Evolutionary conservation across 1,284 basidiomycete species (phyloP).

Genomic region (Tylopilus orsonianus): DNA sequence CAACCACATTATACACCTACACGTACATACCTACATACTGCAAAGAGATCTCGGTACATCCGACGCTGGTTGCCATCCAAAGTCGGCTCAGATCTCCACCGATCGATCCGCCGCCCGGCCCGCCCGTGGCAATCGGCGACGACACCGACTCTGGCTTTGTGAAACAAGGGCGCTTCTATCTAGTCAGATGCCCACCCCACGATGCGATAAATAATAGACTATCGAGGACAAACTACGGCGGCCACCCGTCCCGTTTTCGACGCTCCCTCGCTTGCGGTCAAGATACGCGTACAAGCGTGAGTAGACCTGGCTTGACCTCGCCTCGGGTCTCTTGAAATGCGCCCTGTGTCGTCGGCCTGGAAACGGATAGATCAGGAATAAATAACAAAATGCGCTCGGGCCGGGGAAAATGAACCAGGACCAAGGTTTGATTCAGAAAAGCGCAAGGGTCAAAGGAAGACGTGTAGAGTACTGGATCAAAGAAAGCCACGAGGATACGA

Average conservation of each 20-base stretch:
- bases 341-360: conserved; percentile 7
- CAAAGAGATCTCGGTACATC: neutral
- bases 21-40: neutral
- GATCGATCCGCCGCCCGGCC: conserved; percentile 7
- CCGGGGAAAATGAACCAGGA: conserved; percentile 9
- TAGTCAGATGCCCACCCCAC: conserved; percentile 10
- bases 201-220: conserved; percentile 25
- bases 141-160: too few species aligned
- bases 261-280: conserved; percentile 6
- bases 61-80: neutral
- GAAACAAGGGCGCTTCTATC: too few species aligned
- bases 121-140: too few species aligned
- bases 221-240: conserved; percentile 23
- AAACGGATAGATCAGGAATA: conserved; percentile 26
- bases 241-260: conserved; percentile 1
- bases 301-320: conserved; percentile 1
- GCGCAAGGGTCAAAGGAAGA: neutral
- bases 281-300: neutral
- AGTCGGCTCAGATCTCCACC: conserved; percentile 10
- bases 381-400: conserved; percentile 23
- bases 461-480: conserved; percentile 23
- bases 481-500: conserved; percentile 23
- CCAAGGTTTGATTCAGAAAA: conserved; percentile 23
- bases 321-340: conserved; percentile 4
- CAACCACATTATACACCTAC: neutral